These are phyloP conservation scores for Serendipita sp. DNA, from an alignment of 1,284 basidiomycete genomes.

Conservation along the genomic window DNA sequence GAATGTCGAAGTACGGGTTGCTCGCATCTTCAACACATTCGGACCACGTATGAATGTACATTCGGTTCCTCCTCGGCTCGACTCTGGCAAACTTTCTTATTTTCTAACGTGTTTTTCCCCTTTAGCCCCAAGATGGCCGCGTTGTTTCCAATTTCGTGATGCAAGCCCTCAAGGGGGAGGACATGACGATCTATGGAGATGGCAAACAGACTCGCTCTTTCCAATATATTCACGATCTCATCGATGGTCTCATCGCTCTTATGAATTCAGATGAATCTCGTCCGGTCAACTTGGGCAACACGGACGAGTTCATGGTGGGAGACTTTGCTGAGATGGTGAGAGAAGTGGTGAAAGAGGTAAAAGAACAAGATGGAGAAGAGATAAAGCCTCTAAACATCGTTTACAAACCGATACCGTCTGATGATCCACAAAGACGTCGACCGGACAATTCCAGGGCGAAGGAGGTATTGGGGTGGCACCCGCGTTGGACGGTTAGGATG, in stretches of 20 bases:
- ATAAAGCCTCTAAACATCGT: constrained; percentile 40
- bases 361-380: constrained; percentile 61
- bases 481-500: constrained; percentile 81
- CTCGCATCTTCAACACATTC: constrained; percentile 90
- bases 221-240: constrained; percentile 79
- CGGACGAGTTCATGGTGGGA: constrained; percentile 88
- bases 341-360: constrained; percentile 79
- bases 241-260: constrained; percentile 73
- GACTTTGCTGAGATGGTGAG: constrained; percentile 81
- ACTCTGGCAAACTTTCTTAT: constrained; percentile 32
- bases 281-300: constrained; percentile 89
- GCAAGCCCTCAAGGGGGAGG: constrained; percentile 86
- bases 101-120: constrained; percentile 2
- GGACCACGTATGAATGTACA: constrained; percentile 26
- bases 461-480: constrained; percentile 77
- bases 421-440: constrained; percentile 88
- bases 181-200: constrained; percentile 95
- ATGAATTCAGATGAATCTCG: constrained; percentile 87
- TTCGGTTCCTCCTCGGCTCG: neutral
- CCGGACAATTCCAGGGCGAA: constrained; percentile 88
- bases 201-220: constrained; percentile 92
- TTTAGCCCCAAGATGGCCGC: constrained; percentile 72
- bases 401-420: constrained; percentile 75
- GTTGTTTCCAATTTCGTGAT: constrained; percentile 98
- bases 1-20: constrained; percentile 87